Conservation (phyloP, 345 rosid genomes). For the Citrus sp. region DNA sequence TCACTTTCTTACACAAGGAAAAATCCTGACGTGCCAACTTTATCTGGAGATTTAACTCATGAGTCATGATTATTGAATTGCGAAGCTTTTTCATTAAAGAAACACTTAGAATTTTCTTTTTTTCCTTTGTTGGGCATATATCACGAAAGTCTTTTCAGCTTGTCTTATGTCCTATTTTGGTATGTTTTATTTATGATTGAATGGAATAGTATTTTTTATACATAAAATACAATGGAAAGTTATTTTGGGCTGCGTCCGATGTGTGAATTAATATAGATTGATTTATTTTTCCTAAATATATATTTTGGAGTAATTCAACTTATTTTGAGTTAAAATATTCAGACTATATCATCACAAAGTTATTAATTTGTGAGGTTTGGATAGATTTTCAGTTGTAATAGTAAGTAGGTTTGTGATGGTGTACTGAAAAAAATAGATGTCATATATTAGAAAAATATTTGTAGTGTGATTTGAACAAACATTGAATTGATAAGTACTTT, state of each 20-base stretch:
- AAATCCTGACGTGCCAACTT: background rate
- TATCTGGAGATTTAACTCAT: background rate
- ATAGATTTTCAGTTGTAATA: too few relatives aligned
- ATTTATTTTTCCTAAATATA: too few relatives aligned
- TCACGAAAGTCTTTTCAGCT: background rate
- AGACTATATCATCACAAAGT: background rate
- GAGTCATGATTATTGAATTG: background rate
- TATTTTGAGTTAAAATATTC: background rate
- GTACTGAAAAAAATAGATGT: background rate
- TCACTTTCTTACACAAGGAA: background rate
- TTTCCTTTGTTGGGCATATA: background rate
- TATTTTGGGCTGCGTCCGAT: too few relatives aligned
- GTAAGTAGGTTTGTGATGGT: background rate
- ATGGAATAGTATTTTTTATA: too few relatives aligned
- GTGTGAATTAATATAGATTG: too few relatives aligned
- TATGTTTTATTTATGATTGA: background rate
- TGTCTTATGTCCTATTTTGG: background rate
- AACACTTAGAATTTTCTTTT: too few relatives aligned
- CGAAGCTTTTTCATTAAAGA: too few relatives aligned
- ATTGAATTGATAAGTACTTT: background rate
- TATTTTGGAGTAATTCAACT: too few relatives aligned
- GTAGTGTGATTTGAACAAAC: background rate
- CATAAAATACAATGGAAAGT: too few relatives aligned
- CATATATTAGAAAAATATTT: too few relatives aligned
- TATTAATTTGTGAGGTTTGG: background rate